Conservation (phyloP, 306 rosid species). For the Acacia melanoxylon region DNA sequence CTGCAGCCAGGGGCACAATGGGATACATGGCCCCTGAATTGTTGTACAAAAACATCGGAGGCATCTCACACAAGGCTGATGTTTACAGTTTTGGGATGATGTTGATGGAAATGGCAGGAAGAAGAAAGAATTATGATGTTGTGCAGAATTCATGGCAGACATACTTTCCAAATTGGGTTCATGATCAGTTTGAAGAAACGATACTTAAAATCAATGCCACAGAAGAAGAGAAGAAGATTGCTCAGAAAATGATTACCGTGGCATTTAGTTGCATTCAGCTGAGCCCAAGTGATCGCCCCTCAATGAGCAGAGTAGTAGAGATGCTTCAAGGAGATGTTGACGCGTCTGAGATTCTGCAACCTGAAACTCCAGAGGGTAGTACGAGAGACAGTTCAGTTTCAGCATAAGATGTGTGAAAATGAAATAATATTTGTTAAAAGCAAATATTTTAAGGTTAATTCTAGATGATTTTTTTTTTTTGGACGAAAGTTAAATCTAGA, state of each 20-base stretch:
- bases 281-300: constrained; percentile 21
- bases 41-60: not conserved
- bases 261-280: constrained; percentile 17
- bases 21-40: not conserved
- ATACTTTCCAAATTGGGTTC: constrained; percentile 23
- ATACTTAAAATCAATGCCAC: constrained; percentile 1
- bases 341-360: not conserved
- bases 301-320: constrained; percentile 20
- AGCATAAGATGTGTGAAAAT: not conserved
- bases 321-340: constrained; percentile 26
- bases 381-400: not conserved
- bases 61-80: not conserved
- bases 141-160: constrained; percentile 20
- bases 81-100: not conserved
- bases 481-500: not conserved
- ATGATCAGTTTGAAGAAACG: constrained; percentile 22
- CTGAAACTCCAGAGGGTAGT: not conserved
- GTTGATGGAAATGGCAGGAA: not conserved
- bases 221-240: constrained; percentile 15
- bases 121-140: constrained; percentile 3
- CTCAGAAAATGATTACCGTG: not conserved
- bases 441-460: not conserved
- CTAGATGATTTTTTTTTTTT: not conserved
- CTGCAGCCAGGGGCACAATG: not conserved
- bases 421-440: not conserved